Evolutionary conservation across 1,139 yeast genomes (phyloP).

Genomic region (Pichia sp.): DNA sequence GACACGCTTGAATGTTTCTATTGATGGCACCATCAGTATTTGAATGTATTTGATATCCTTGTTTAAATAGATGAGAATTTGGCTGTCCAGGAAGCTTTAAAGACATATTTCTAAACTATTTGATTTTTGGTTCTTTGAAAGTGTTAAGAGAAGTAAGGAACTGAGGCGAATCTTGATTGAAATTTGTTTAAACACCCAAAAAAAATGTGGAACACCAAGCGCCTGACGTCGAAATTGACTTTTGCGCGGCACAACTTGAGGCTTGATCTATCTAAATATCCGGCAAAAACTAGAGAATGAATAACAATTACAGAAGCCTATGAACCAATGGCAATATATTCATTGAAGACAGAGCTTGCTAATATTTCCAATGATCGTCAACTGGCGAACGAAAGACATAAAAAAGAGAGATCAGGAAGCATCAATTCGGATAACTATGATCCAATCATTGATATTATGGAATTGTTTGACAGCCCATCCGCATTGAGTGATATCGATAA

Average conservation of each 20-base stretch:
- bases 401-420: background rate
- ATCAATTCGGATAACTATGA: conserved; percentile 27
- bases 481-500: conserved; percentile 42
- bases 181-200: background rate
- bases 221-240: background rate
- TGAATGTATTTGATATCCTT: conserved; percentile 85
- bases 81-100: conserved; percentile 90
- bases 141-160: too few species aligned
- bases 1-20: conserved; percentile 87
- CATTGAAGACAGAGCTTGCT: conserved; percentile 2
- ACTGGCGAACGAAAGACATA: background rate
- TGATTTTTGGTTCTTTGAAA: too few species aligned
- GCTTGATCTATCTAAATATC: background rate
- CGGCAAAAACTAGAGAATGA: background rate
- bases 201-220: too few species aligned
- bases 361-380: background rate
- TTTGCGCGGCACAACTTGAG: background rate
- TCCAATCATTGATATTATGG: conserved; percentile 33
- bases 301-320: too few species aligned
- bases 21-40: conserved; percentile 92
- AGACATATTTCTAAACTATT: conserved; percentile 48
- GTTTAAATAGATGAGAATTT: conserved; percentile 86
- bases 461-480: conserved; percentile 37
- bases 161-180: too few species aligned
- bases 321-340: background rate